Base-by-base conservation (phyloP, 306 rosid genomes). In the Vigna reflexopilosa region DNA sequence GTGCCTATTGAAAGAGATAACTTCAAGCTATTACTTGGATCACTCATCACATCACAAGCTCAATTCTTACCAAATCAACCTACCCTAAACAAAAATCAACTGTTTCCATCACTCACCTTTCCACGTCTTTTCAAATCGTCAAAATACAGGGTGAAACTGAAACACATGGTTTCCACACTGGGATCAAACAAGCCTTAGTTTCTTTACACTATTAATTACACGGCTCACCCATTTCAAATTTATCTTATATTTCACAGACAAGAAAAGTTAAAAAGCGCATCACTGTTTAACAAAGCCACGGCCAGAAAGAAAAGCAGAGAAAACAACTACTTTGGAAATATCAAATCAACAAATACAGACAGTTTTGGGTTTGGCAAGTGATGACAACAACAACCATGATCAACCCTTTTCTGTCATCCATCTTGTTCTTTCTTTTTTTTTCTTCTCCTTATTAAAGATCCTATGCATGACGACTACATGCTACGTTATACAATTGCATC, bases 161-260 rank as follows among this genome's bases (percentile, higher is more conserved):
- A 26, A 55, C 50, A 69, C 80, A 80, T 77, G 81, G 72, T 77
- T 83, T 56, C 40, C 84, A 76, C 48, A 66, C 56, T 47, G 58
- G 40, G 34, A 78, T 13, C 15, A 61, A 71, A 70, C 85, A 76
- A 57, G 56, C 79, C 71, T 70, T 9, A 2, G 2, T 42, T 56
- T 26, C 63, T 48, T 54, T 55, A 58, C 77, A 80, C 13, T 0
- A 71, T 81, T 36, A 64, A 14, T 64, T 70, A 84, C 86, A 80
- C 59, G n/a, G 42, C 72, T 65, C 79, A 75, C 84, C 61, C 75
- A 76, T 56, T 54, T 42, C 13, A 44, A 45, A 36, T 80, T 61
- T 40, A 80, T 74, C 77, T 85, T 87, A 88, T 83, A 87, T 84
- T 85, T 38, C 87, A 85, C 84, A 77, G 73, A 85, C 86, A 67